These are phyloP conservation scores for Rhodotorula paludigena DNA, from an alignment of 768 basidiomycete species.

Conservation along the genomic window DNA sequence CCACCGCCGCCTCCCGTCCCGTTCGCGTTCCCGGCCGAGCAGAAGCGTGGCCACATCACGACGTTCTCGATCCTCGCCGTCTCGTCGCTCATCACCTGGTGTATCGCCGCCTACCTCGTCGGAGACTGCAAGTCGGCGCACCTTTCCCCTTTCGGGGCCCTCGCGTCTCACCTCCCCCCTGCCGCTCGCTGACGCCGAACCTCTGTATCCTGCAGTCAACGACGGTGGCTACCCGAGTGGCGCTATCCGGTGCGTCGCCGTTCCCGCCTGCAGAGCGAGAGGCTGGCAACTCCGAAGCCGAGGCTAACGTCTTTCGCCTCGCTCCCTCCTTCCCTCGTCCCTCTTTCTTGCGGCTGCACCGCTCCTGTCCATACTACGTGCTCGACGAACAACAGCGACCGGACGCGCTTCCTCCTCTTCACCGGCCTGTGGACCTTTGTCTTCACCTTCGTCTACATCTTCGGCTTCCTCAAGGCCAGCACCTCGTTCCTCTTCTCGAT, in stretches of 20 bases:
- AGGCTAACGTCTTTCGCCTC: neutral
- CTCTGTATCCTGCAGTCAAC: too few relatives aligned
- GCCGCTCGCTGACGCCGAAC: neutral
- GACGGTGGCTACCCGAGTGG: conserved; percentile 22
- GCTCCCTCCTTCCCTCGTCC: neutral
- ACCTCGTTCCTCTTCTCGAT: conserved; percentile 42
- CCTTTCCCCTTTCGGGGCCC: neutral
- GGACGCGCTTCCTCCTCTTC: conserved; percentile 38
- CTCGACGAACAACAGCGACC: too few relatives aligned
- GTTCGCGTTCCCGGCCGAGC: too few relatives aligned
- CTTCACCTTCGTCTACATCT: conserved; percentile 35
- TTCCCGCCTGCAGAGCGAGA: neutral
- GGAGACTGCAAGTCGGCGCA: conserved; percentile 5
- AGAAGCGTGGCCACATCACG: conserved; percentile 36
- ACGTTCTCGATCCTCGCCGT: conserved; percentile 30
- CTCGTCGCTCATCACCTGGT: conserved; percentile 30
- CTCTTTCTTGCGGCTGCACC: conserved; percentile 1
- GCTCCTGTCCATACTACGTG: too few relatives aligned
- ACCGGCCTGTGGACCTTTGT: conserved; percentile 37
- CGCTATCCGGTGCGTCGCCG: conserved; percentile 17
- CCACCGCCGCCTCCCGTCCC: too few relatives aligned
- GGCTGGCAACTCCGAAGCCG: too few relatives aligned
- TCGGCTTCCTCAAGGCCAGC: conserved; percentile 34
- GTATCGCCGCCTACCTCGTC: conserved; percentile 28
- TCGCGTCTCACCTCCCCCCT: neutral